A percentile compares a stretch with the other conserved stretches of the same genome.
phyloP scores from a whole-genome alignment of 108 stramenopile genomes.

The Cyclotella sp. region DNA sequence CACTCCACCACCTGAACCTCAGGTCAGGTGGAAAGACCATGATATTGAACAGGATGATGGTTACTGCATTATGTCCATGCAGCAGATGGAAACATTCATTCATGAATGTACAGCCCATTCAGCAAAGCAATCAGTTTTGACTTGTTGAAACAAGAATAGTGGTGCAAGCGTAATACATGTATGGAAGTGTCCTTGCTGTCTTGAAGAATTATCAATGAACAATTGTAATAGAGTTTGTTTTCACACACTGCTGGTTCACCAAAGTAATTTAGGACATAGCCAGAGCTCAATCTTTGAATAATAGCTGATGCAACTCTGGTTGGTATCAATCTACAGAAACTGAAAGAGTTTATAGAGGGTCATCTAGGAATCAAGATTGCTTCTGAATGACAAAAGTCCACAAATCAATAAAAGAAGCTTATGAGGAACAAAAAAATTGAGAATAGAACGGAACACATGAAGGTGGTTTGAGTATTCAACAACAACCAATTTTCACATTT shows the following conservation, averaged over 20 bases:
- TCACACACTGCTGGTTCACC: not conserved
- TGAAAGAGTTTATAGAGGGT: not conserved
- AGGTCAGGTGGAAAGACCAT: too few relatives aligned
- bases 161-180: not conserved
- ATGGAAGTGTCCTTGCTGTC: slow-evolving; percentile 8
- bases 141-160: not conserved
- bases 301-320: not conserved
- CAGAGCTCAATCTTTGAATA: not conserved
- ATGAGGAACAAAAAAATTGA: not conserved
- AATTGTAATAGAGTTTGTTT: not conserved
- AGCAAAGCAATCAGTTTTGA: not conserved
- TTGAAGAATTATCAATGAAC: not conserved
- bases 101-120: not conserved
- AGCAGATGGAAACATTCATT: not conserved
- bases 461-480: not conserved
- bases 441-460: not conserved
- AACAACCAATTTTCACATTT: too few relatives aligned
- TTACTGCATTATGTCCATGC: too few relatives aligned
- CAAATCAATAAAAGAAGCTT: not conserved
- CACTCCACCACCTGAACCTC: too few relatives aligned
- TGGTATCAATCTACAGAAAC: not conserved
- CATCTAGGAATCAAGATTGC: not conserved
- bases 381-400: not conserved
- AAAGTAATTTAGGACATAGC: not conserved
- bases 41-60: too few relatives aligned